phyloP scores from a whole-genome alignment of 2,329 filamentous ascomycete species.

The Periconia macrospinosa region DNA sequence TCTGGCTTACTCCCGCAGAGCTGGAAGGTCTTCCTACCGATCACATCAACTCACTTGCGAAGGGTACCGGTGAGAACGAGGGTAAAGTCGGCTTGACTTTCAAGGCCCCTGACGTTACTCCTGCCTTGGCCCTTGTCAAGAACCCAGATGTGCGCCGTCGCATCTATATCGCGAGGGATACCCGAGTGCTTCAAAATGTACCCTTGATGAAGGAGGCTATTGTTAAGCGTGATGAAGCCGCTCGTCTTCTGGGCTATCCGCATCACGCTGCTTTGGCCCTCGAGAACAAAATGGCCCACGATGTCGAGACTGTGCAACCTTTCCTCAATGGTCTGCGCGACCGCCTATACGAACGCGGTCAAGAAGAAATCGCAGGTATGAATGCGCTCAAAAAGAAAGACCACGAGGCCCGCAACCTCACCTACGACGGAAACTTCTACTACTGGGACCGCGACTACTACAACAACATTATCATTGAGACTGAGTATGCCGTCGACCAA shows the following conservation, averaged over 20 bases:
- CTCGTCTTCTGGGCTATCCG: not conserved
- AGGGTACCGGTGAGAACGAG: not conserved
- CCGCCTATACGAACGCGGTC: not conserved
- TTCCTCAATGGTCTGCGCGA: not conserved
- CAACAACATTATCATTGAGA: not conserved
- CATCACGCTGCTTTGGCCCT: not conserved
- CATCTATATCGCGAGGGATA: not conserved
- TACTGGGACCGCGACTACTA: not conserved
- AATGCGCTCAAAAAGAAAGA: not conserved
- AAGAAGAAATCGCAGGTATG: not conserved
- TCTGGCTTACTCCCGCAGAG: not conserved
- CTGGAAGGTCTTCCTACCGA: not conserved
- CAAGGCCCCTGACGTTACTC: not conserved
- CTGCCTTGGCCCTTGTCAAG: not conserved
- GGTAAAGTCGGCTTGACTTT: not conserved
- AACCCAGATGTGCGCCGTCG: not conserved
- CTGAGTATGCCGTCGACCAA: not conserved
- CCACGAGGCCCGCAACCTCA: not conserved
- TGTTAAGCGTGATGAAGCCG: not conserved
- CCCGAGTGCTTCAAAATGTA: not conserved
- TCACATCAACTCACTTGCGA: not conserved
- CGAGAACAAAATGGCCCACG: slow-evolving; percentile 1
- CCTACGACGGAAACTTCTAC: not conserved
- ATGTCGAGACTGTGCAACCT: not conserved
- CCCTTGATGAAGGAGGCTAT: not conserved